A percentile compares a stretch with the other conserved stretches of the same genome.
phyloP scores from a whole-genome alignment of 495 filamentous ascomycete genomes.

The Aspergillus panamensis region DNA sequence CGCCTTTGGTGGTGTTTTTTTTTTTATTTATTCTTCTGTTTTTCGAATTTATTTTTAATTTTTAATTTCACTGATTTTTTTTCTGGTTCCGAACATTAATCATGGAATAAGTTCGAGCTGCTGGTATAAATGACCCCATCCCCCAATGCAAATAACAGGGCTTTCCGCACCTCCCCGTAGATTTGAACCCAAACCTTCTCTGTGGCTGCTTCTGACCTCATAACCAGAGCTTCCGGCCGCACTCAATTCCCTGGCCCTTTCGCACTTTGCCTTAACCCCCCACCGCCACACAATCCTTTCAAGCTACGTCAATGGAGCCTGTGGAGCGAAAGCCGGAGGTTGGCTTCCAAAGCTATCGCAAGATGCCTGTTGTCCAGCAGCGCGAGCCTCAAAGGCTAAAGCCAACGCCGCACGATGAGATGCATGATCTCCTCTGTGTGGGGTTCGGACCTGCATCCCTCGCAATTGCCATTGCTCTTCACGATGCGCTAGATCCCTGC shows the following conservation, averaged over 20 bases:
- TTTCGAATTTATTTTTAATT: constrained; percentile 2
- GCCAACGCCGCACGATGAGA: constrained; percentile 45
- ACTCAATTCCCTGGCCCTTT: not conserved
- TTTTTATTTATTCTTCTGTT: not conserved
- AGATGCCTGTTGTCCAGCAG: constrained; percentile 23
- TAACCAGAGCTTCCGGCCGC: not conserved
- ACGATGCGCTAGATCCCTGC: constrained; percentile 58
- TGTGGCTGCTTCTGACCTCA: not conserved
- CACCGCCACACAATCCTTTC: not conserved
- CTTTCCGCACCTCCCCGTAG: constrained; percentile 6
- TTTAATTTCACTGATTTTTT: constrained; percentile 6
- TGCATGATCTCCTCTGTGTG: constrained; percentile 82
- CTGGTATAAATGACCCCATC: not conserved
- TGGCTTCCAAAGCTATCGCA: constrained; percentile 23
- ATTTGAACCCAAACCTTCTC: constrained; percentile 10
- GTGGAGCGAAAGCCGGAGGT: constrained; percentile 24
- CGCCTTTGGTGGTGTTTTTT: not conserved
- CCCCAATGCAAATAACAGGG: constrained; percentile 8
- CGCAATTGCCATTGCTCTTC: constrained; percentile 85
- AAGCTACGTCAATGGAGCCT: constrained; percentile 21
- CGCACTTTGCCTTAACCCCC: not conserved
- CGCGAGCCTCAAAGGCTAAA: constrained; percentile 23
- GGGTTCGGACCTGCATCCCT: constrained; percentile 93
- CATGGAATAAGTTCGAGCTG: not conserved
- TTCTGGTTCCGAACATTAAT: constrained; percentile 1